These are phyloP conservation scores for Cyberlindnera americana DNA, from an alignment of 805 yeast species.

Conservation along the genomic window DNA sequence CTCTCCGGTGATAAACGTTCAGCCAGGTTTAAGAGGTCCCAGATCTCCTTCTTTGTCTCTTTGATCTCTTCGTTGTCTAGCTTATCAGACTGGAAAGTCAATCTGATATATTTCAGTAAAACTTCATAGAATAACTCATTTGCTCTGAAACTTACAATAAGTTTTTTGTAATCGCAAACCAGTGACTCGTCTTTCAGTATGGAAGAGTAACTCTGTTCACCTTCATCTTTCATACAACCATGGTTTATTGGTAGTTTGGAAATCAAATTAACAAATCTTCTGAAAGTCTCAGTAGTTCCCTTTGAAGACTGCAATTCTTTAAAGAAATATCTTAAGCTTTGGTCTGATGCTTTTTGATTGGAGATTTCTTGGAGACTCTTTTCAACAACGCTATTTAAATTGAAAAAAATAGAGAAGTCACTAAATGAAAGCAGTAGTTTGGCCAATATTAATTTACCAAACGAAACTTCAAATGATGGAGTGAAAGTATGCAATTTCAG, in stretches of 20 bases:
- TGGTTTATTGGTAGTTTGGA: conserved; percentile 18
- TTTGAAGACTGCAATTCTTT: conserved; percentile 22
- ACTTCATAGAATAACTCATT: conserved; percentile 30
- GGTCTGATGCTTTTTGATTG: conserved; percentile 22
- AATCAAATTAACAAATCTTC: conserved; percentile 25
- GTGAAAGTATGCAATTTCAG: conserved; percentile 20
- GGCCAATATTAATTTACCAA: conserved; percentile 23
- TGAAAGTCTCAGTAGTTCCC: conserved; percentile 21
- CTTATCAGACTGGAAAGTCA: conserved; percentile 22
- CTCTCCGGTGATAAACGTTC: conserved; percentile 26
- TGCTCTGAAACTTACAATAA: conserved; percentile 27
- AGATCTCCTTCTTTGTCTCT: conserved; percentile 26
- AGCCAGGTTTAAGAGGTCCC: conserved; percentile 23
- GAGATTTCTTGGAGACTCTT: conserved; percentile 20
- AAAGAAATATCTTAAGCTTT: conserved; percentile 23
- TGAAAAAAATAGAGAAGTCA: conserved; percentile 16
- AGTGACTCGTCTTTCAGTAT: conserved; percentile 25
- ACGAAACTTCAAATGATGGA: conserved; percentile 24
- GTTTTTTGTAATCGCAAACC: conserved; percentile 21
- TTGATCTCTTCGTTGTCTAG: conserved; percentile 23
- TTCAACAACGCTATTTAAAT: conserved; percentile 15
- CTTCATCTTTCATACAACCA: conserved; percentile 23
- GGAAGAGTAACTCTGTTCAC: conserved; percentile 25
- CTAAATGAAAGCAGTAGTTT: conserved; percentile 23
- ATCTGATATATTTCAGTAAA: conserved; percentile 23